Base-by-base conservation (phyloP, 441 rosid genomes). In the Adansonia gregorii region DNA sequence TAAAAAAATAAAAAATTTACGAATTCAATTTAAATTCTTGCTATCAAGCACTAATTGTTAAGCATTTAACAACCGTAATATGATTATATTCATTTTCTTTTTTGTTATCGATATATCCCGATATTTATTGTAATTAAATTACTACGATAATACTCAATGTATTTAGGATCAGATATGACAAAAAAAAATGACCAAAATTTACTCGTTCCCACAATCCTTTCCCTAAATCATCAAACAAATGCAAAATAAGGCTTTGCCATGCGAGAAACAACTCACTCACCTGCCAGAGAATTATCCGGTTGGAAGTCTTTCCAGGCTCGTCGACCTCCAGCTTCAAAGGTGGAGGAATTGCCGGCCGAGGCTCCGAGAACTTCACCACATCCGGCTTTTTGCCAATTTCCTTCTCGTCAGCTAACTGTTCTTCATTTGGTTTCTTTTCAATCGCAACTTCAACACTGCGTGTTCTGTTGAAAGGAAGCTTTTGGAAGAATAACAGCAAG, bases 301-400 rank as follows among this genome's bases (percentile, higher is more conserved):
- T 75, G 41, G 79, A 67, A 43, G 45, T 41, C 27, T 11, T 67
- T 35, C 45, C 59, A 1, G 79, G 3, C 39, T 82, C 84, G 15
- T 80, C 81, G 17, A 71, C 77, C 64, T 80, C 73, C 3, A 78
- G 60, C 78, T 77, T 85, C 82, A 82, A 10, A 24, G 85, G 80
- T 0, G 85, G 82, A 66, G 82, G 85, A 39, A 35, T 63, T 8
- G 67, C 31, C 9, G 84, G 83, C 24, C 76, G 82, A 46, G 81
- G 79, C 65, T 82, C 81, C 2, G 76, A 74, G 15, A 80, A 78
- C 77, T 39, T 80, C 1, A 80, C 83, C 60, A 65, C 79, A 8
- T 69, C 79, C 8, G 74, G 6, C 74, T 56, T 74, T 49, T 17
- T 35, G 22, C 67, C 31, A 0, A 15, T 58, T 8, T 58, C 22